Evolutionary conservation across 2,329 filamentous ascomycete species (phyloP), one percentile per base, ranked within the genome.

Genomic region (Fusarium circinatum): DNA sequence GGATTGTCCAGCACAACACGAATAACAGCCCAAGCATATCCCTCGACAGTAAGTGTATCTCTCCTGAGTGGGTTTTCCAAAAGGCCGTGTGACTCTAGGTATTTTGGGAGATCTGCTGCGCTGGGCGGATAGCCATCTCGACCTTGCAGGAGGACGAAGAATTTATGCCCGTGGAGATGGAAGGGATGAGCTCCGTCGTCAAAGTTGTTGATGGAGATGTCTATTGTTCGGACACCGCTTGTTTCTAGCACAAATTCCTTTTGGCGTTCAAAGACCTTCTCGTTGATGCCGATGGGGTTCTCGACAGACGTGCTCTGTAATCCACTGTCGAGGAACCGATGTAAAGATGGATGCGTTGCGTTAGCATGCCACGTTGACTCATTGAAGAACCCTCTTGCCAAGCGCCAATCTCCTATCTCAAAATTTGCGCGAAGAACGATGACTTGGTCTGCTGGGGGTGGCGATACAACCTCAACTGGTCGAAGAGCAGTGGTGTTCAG

Each of bases 91-190:
- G 75, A 58, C n/a, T 69, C 32, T 3, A 83, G 68, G 22, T 80
- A 79, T 0, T 41, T 42, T 0, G 78, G 76, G 1, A 83, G 56
- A 3, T 79, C 78, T 0, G 68, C 62, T 1, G 73, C 70, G 1
- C 52, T 62, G 2, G 82, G 83, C 1, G 83, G 83, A 48, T 84
- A 84, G 3, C 82, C 82, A 6, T 76, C 78, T 0, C 65, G 63
- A 0, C 77, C 82, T 42, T 83, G 81, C 1, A 75, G 44, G 2
- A 84, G 74, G 44, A 88, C 82, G 73, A 89, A 88, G 80, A 90
- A 89, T 48, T 84, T 84, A 79, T 90, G 88, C 0, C 89, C 89
- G 79, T 92, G 91, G 1, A 92, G 82, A 80, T 92, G 90, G 38
- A 83, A 83, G 0, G 81, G 82, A 28, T 84, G 82, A 1, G 78